Base-by-base conservation (phyloP, 345 rosid species). In the Moricandia moricandioides region DNA sequence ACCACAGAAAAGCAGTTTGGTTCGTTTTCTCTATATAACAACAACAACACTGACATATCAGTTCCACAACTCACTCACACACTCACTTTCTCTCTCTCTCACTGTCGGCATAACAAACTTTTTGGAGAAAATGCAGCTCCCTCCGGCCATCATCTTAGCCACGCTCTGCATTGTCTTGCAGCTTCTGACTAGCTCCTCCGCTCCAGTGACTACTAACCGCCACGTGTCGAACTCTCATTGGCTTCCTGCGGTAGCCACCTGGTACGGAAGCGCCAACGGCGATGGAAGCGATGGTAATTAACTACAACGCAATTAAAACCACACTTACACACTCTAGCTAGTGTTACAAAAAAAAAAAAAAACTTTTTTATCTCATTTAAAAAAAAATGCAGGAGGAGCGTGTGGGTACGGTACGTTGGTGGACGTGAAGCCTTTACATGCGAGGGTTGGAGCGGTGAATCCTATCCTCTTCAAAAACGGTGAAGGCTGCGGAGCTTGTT, bases 261-360 rank as follows among this genome's bases (percentile, higher is more conserved):
- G 99, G 99, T 95, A 95, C 81, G 99, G 99, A 43, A 85, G 82
- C 65, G 85, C 98, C 56, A 88, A 90, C 35, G 99, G 99, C 2
- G 99, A 95, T 69, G 99, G 99, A 55, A 95, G 98, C 49, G 91
- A 86, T 76, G 99, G 99, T 94, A 77, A 40, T 74, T 74, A 61
- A 13, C 65, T 21, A 21, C 24, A 21, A 34, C 60, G 31, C 31
- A 55, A 14, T 57, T 13, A 33, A 33, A 40, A 6, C 47, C 0
- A 12, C 10, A 47, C 12, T 5, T n/a, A 21, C 24, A 21, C 30
- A 52, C 73, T 10, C 30, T 27, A 17, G 0, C 18, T 63, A 62
- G 30, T 62, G 58, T 18, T 30, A 55, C 11, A 10, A 17, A 26
- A 17, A 2, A 40, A 31, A 0, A 13, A 5, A 0, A 1, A 21